Evolutionary conservation across 768 basidiomycete genomes (phyloP), one percentile per base, ranked within the genome.

Genomic region (Nevesoporus exiguus): DNA sequence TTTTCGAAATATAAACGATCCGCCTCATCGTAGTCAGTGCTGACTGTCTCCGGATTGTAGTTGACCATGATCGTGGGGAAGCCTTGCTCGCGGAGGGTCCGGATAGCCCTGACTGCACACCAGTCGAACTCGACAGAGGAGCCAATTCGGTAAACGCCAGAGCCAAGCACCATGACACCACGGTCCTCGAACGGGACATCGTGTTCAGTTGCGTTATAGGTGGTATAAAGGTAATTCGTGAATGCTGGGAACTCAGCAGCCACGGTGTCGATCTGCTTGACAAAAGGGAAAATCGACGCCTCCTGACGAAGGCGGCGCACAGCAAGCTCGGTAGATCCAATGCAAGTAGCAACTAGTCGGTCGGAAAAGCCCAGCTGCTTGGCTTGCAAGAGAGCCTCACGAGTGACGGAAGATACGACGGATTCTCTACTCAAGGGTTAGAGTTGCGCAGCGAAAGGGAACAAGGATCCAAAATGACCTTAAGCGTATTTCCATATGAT

Each of bases 61-160:
- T 99, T 98, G 76, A 98, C 90, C 96, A 98, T 99, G 71, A 98
- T 84, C 5, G 96, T 98, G 58, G 91, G 92, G 46, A 93, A 75
- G 17, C 95, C 94, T 65, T 90, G 86, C n/a, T 96, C 90, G 59
- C 95, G 92, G 27, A 99, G 79, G 0, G 97, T 98, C 61, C 96
- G 79, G 68, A 98, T 98, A 30, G 95, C 93, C 46, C 95, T 88
- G 49, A 99, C 96, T 15, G 96, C 97, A 71, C 96, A 98, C 96
- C 96, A 99, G 70, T 98, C 96, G 74, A 99, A 98, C 75, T 99
- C 96, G 71, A 99, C 96, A 5, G 95, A 98, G 2, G 96, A 98
- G 17, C 97, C 96, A 61, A 99, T 99, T 49, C 97, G 88, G 73
- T 99, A 99, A 3, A 98, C 96, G 54, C 97, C 97, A 14, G 96